Evolutionary conservation across 495 filamentous ascomycete genomes (phyloP).

Genomic region (Pseudomonodictys pantanalensis): DNA sequence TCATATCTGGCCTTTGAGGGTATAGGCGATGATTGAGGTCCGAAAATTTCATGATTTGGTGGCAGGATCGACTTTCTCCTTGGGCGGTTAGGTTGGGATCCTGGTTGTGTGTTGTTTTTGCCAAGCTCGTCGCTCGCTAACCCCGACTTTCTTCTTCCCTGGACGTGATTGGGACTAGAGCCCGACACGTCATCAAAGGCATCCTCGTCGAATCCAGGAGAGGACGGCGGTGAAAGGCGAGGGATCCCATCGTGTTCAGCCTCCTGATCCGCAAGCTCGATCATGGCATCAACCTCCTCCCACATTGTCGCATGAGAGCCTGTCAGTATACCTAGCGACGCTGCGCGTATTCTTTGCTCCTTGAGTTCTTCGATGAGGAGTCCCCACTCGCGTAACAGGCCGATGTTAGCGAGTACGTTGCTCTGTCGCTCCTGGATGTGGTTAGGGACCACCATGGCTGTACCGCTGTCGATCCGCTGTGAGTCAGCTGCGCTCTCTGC

Average conservation of each 20-base stretch:
- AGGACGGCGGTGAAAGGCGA: slow-evolving; percentile 40
- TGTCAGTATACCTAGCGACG: slow-evolving; percentile 36
- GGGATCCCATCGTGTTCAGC: slow-evolving; percentile 36
- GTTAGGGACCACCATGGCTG: slow-evolving; percentile 43
- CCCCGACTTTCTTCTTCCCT: slow-evolving; percentile 24
- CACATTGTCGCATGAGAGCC: slow-evolving; percentile 36
- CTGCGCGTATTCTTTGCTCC: slow-evolving; percentile 40
- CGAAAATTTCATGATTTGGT: slow-evolving; percentile 61
- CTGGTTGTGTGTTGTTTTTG: slow-evolving; percentile 4
- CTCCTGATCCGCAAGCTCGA: slow-evolving; percentile 46
- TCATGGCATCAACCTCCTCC: slow-evolving; percentile 47
- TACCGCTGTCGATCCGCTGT: slow-evolving; percentile 39
- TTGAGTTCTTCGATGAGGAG: slow-evolving; percentile 46
- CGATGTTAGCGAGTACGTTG: slow-evolving; percentile 45
- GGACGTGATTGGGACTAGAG: slow-evolving; percentile 26
- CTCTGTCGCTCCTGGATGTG: slow-evolving; percentile 44
- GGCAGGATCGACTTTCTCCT: slow-evolving; percentile 33
- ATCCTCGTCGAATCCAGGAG: slow-evolving; percentile 40
- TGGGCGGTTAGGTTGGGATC: slow-evolving; percentile 15
- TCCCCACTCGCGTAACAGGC: slow-evolving; percentile 43
- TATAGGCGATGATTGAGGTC: slow-evolving; percentile 20
- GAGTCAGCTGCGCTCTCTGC: slow-evolving; percentile 23
- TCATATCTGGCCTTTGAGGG: slow-evolving; percentile 5
- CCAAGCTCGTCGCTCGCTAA: slow-evolving; percentile 26
- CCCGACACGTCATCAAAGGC: slow-evolving; percentile 39